phyloP scores from a whole-genome alignment of 768 basidiomycete genomes.

The Pisolithus sp. region DNA sequence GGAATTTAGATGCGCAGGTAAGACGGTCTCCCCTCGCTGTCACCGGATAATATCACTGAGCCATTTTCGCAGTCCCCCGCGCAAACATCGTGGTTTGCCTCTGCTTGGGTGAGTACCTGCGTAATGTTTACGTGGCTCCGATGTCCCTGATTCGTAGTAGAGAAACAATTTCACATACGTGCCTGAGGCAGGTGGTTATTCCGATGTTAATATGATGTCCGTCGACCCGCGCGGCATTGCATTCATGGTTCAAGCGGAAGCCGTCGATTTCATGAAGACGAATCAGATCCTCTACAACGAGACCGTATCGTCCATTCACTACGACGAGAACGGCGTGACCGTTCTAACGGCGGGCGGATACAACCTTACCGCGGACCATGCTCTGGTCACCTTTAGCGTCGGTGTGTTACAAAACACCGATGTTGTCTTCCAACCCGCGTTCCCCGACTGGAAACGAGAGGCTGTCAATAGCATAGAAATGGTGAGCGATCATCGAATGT shows the following conservation, averaged over 20 bases:
- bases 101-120: constrained; percentile 45
- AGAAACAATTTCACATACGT: constrained; percentile 58
- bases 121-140: too few species aligned
- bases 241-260: constrained; percentile 50
- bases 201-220: constrained; percentile 45
- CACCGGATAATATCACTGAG: constrained; percentile 5
- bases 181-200: constrained; percentile 50
- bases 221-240: constrained; percentile 62
- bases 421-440: constrained; percentile 45
- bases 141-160: constrained; percentile 24
- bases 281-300: constrained; percentile 44
- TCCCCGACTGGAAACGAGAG: constrained; percentile 58
- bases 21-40: not conserved
- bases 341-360: constrained; percentile 42
- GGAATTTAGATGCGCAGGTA: constrained; percentile 23
- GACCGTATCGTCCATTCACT: constrained; percentile 42
- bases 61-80: constrained; percentile 51
- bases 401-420: constrained; percentile 65
- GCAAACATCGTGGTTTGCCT: constrained; percentile 57
- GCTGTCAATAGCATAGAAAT: constrained; percentile 58
- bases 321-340: constrained; percentile 38
- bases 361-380: constrained; percentile 47
- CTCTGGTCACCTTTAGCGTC: constrained; percentile 61
- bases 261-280: constrained; percentile 43
- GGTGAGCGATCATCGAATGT: constrained; percentile 32